These are phyloP conservation scores for Torulaspora quercuum DNA, from an alignment of 805 yeast species.

Conservation along the genomic window DNA sequence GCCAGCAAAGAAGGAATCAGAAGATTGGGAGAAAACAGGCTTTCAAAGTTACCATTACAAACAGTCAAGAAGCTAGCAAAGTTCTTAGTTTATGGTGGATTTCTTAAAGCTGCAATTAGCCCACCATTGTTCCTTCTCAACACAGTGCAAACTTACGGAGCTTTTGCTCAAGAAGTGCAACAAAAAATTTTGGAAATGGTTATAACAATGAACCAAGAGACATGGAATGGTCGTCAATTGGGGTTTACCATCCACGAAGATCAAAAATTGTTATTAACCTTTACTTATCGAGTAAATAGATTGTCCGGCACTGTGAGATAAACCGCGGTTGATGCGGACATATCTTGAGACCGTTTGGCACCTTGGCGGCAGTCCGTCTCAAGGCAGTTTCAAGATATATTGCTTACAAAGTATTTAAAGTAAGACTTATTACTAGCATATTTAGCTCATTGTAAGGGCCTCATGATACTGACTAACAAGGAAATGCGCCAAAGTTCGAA, in stretches of 20 bases:
- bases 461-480: background rate
- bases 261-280: conserved; percentile 9
- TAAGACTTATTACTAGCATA: no score
- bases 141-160: conserved; percentile 13
- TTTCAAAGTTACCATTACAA: conserved; percentile 11
- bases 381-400: conserved; percentile 6
- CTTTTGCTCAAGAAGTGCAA: conserved; percentile 12
- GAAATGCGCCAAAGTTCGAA: no score
- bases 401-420: background rate
- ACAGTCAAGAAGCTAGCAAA: conserved; percentile 11
- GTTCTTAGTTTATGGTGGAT: conserved; percentile 12
- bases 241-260: conserved; percentile 12
- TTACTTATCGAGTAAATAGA: conserved; percentile 6
- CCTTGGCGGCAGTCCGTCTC: conserved; percentile 7
- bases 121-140: conserved; percentile 15
- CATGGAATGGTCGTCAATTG: conserved; percentile 10
- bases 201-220: conserved; percentile 6
- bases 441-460: background rate
- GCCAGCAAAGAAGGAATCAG: conserved; percentile 15
- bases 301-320: background rate
- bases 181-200: conserved; percentile 12
- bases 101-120: conserved; percentile 9
- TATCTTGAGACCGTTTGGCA: conserved; percentile 1
- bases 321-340: no score
- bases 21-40: conserved; percentile 11